Percentiles rank a stretch among this genome's conserved stretches.
phyloP scores from a whole-genome alignment of 1,284 basidiomycete species.

The Fomitopsis betulina region DNA sequence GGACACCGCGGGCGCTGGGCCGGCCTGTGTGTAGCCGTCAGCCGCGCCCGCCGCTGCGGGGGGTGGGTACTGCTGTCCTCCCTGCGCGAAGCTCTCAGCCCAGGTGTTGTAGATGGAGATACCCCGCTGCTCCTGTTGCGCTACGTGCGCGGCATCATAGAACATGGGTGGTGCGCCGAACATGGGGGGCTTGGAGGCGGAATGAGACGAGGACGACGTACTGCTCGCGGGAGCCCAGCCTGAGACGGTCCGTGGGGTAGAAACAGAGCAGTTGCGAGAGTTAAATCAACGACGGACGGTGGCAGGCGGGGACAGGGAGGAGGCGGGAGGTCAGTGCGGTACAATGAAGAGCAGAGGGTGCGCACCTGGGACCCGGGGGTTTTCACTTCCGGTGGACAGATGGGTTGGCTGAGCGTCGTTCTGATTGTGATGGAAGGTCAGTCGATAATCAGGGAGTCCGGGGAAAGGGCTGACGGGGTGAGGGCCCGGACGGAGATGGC shows the following conservation, averaged over 20 bases:
- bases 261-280: background rate
- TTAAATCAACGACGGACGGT: background rate
- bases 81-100: constrained; percentile 15
- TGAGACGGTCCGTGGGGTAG: background rate
- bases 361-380: constrained; percentile 2
- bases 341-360: background rate
- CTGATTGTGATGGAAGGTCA: background rate
- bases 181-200: constrained; percentile 13
- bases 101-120: constrained; percentile 22
- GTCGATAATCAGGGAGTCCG: background rate
- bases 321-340: background rate
- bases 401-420: background rate
- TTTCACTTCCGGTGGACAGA: constrained; percentile 3
- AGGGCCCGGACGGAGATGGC: background rate
- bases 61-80: constrained; percentile 16
- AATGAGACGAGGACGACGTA: constrained; percentile 7
- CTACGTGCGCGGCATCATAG: constrained; percentile 24
- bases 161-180: constrained; percentile 25
- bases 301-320: background rate
- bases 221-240: background rate
- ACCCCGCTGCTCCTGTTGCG: constrained; percentile 10
- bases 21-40: constrained; percentile 10
- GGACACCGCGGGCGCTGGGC: background rate
- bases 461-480: background rate
- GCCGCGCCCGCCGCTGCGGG: constrained; percentile 24